Evolutionary conservation across 495 filamentous ascomycete species (phyloP), one percentile per base, ranked within the genome.

Genomic region (Sphaerosporella brunnea): DNA sequence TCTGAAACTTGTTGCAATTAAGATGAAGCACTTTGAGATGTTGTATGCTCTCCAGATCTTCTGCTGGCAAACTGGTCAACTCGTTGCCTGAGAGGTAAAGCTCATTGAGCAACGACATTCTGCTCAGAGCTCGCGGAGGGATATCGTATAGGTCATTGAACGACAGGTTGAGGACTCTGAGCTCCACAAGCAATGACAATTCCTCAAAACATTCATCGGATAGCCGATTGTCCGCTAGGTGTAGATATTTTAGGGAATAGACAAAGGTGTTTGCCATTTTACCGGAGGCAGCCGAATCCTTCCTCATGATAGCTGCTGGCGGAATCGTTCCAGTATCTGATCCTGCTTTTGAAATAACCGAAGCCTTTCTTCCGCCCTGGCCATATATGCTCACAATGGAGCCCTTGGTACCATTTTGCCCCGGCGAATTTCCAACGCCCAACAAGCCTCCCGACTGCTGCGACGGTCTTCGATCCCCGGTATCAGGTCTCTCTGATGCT

Each of bases 1-100:
- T 87, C 54, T 93, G 92, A 59, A 99, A 99, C 61, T 93, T 86
- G 64, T 99, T 99, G 48, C 77, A 77, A 62, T 99, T 99, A 66
- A 99, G 83, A 58, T 95, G 84, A 10, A 99, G 71, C 13, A 90
- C 75, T 58, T 92, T 88, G 16, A 99, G 69, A 18, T 80, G 71
- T 53, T 77, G 80, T 37, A 82, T 77, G 56, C 90, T 80, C 64
- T 94, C 90, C 28, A 99, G 69, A 58, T 96, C 90, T 62, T 99
- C 90, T 2, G 87, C 85, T 13, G 90, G 90, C 34, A 99, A 68
- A 16, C 77, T 84, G 1, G 83, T 85, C 36, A 99, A 66, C 54
- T 94, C 86, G 59, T 96, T 99, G 23, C 90, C 92, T 1, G 90
- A 96, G 16, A 99, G 70, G 56, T 94, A 96, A 4, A 99, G 70